Evolutionary conservation across 208 protist species (phyloP).

Genomic region (Ichthyophonus hoferi): DNA sequence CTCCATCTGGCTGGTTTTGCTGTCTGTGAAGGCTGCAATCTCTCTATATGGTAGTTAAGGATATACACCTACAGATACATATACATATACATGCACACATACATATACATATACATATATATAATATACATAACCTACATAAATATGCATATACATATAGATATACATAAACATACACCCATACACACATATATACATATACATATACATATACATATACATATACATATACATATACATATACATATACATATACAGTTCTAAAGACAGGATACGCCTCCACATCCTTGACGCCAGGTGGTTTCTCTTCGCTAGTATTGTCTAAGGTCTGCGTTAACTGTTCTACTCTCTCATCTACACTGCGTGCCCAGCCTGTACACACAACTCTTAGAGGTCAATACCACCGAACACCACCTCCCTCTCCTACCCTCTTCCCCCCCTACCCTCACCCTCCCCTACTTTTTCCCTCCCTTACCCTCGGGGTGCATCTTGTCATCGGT

Average conservation of each 20-base stretch:
- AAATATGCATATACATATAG: no score
- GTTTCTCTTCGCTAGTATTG: neutral
- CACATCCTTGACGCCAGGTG: neutral
- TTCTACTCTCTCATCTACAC: neutral
- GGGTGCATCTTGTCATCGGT: neutral
- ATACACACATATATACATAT: neutral
- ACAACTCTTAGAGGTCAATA: neutral
- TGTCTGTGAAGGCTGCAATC: neutral
- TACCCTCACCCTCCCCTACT: neutral
- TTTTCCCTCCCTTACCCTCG: neutral
- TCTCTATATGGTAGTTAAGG: neutral
- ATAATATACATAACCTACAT: no score
- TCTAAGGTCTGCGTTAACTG: neutral
- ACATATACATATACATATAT: constrained; percentile 1
- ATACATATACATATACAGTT: neutral
- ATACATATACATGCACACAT: constrained; percentile 8
- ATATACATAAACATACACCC: neutral
- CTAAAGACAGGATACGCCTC: neutral
- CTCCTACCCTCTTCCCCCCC: neutral
- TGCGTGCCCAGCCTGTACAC: neutral
- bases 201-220: neutral
- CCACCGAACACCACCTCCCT: neutral
- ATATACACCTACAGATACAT: neutral
- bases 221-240: neutral
- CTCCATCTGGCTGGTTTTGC: constrained; percentile 13